Evolutionary conservation across 805 yeast genomes (phyloP), one percentile per base, ranked within the genome.

Genomic region (Kluyveromyces aestuarii): DNA sequence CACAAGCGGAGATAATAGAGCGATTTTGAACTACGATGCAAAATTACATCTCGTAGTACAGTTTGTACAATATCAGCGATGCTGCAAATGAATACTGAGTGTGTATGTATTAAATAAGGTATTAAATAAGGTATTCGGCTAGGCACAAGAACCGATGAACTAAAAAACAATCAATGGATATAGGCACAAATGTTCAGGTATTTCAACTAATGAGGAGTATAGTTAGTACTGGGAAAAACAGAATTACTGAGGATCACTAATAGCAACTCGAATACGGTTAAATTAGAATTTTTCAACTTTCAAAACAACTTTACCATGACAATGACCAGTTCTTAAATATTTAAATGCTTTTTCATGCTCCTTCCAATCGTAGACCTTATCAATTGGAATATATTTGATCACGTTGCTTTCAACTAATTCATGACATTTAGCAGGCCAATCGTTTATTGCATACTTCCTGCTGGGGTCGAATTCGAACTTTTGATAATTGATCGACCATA

Each of bases 291-390:
- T 60, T 48, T 72, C 76, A n/a, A 69, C 69, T 40, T 72, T 59
- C 41, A 73, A 49, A n/a, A 87, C 75, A 44, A 87, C 69, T 62
- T 87, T 87, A 37, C 96, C 96, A 48, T 73, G 76, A 8, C 82
- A 79, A 49, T 71, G 73, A 45, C 80, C 78, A 8, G 71, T 61
- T 16, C 64, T 66, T 49, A 85, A 66, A 55, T 71, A 72, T 3
- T 75, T 75, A 46, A 76, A 66, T 0, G 93, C 95, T 14, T 72
- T 67, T 40, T 70, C 55, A 49, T 68, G 74, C 6, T 82, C 72
- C n/a, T 72, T 74, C 73, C 86, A 79, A 19, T 75, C 69, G 52
- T 70, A 77, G 35, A 73, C 74, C 10, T 77, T 69, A 58, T 85
- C 93, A 38, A 87, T 68, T 16, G 45, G 45, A 30, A 72, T 64